Evolutionary conservation across 1,139 yeast genomes (phyloP).

Genomic region (Sugiyamaella japonica): DNA sequence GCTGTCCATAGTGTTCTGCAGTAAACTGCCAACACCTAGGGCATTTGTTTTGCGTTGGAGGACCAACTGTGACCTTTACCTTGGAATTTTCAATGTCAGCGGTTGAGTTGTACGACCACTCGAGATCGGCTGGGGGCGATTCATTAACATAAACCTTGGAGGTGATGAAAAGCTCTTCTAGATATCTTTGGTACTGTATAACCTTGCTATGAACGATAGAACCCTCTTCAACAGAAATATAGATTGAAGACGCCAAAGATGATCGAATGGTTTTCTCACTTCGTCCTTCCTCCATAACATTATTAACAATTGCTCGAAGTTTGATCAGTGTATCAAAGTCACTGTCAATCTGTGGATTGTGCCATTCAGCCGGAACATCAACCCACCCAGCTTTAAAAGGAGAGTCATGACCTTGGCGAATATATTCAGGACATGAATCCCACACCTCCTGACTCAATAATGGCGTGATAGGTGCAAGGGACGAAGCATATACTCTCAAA

Average conservation of each 20-base stretch:
- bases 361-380: constrained; percentile 46
- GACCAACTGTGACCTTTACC: constrained; percentile 45
- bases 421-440: constrained; percentile 51
- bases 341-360: constrained; percentile 33
- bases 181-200: constrained; percentile 28
- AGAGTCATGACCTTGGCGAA: constrained; percentile 44
- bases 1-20: constrained; percentile 50
- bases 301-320: constrained; percentile 53
- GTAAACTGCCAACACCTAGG: constrained; percentile 93
- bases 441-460: constrained; percentile 84
- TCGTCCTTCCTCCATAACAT: constrained; percentile 51
- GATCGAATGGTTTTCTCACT: constrained; percentile 55
- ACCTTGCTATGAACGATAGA: constrained; percentile 28
- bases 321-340: constrained; percentile 46
- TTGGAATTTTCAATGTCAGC: constrained; percentile 37
- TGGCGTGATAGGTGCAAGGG: constrained; percentile 82
- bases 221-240: constrained; percentile 38
- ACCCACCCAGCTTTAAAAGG: constrained; percentile 56
- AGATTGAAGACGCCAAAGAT: constrained; percentile 60
- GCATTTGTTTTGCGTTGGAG: constrained; percentile 60
- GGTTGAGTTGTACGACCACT: constrained; percentile 39
- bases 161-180: constrained; percentile 63
- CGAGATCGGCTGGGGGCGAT: constrained; percentile 27
- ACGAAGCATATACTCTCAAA: constrained; percentile 59
- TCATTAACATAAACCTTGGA: constrained; percentile 53